Base-by-base conservation (phyloP, 2,329 filamentous ascomycete genomes). In the Phaeosphaeriaceae sp. region DNA sequence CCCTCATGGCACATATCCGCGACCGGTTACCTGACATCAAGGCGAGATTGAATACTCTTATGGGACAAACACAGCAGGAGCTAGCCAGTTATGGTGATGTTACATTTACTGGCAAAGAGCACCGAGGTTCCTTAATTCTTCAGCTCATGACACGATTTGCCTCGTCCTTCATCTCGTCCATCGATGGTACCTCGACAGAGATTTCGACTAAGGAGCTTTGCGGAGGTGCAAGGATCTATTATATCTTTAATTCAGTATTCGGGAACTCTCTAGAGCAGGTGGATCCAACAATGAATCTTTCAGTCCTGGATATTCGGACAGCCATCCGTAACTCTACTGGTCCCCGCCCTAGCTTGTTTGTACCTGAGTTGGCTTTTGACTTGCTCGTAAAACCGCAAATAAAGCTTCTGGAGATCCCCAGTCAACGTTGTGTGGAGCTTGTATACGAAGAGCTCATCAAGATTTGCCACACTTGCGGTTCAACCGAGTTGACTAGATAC, bases 41-140 rank as follows among this genome's bases (percentile, higher is more conserved):
- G 77, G 94, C 94, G 41, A 87, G 94, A 46, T 82, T 99, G 54
- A 99, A 99, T 75, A 99, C 94, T 1, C 79, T 99, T 42, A 99
- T 99, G 94, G 94, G 94, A n/a, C 94, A 99, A 76, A 97, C 94
- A 40, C 94, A 99, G 71, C 94, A 99, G 77, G 94, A 99, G 74
- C 82, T 99, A 48, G 94, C 94, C 35, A 96, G 93, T 74, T 99
- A 99, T 70, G 94, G 94, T 30, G 95, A 97, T 71, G 96, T 94
- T 79, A 90, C 96, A 64, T 99, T 99, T 72, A 96, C 90, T 56
- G 94, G 94, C 64, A 96, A 96, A 74, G 94, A 97, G 73, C 94
- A 99, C 71, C 85, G 93, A 42, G 94, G 94, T 26, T 96, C 93
- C 21, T 82, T 99, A 56, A 96, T 99, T 49, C 78, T 99, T 56